These are phyloP conservation scores for Metarhizium sp. DNA, from an alignment of 2,329 filamentous ascomycete species.

Conservation along the genomic window DNA sequence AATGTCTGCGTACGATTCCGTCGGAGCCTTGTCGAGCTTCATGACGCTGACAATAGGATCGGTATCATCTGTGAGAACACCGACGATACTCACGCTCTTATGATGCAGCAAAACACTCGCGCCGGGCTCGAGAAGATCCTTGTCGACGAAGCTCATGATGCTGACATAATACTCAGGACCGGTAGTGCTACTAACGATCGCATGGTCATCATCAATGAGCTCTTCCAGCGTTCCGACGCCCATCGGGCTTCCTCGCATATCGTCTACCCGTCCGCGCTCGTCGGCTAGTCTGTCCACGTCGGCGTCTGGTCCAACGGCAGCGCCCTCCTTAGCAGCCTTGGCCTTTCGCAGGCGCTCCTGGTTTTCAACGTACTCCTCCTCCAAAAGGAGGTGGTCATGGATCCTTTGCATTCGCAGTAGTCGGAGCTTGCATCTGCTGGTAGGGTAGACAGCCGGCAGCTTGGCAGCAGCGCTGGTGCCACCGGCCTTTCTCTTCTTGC, in stretches of 20 bases:
- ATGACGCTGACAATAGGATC: constrained; percentile 95
- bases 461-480: constrained; percentile 93
- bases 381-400: constrained; percentile 91
- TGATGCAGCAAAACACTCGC: constrained; percentile 93
- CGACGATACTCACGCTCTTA: constrained; percentile 95
- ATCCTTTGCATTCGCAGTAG: constrained; percentile 97
- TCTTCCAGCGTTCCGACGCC: constrained; percentile 95
- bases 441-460: constrained; percentile 87
- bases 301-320: constrained; percentile 61
- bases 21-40: constrained; percentile 98
- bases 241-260: constrained; percentile 98
- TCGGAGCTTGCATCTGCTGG: constrained; percentile 92
- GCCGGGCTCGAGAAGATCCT: constrained; percentile 92
- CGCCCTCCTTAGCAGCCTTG: constrained; percentile 67
- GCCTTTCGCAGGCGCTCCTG: constrained; percentile 92
- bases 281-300: constrained; percentile 79
- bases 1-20: constrained; percentile 97
- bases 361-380: constrained; percentile 98
- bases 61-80: constrained; percentile 91
- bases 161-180: constrained; percentile 98
- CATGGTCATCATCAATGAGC: constrained; percentile 98
- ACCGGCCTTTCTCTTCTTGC: constrained; percentile 95
- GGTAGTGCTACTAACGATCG: constrained; percentile 94
- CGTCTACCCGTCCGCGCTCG: constrained; percentile 88
- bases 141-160: constrained; percentile 99